Conservation (phyloP, 1,284 basidiomycete species). For the Rhodotorula sp. region DNA sequence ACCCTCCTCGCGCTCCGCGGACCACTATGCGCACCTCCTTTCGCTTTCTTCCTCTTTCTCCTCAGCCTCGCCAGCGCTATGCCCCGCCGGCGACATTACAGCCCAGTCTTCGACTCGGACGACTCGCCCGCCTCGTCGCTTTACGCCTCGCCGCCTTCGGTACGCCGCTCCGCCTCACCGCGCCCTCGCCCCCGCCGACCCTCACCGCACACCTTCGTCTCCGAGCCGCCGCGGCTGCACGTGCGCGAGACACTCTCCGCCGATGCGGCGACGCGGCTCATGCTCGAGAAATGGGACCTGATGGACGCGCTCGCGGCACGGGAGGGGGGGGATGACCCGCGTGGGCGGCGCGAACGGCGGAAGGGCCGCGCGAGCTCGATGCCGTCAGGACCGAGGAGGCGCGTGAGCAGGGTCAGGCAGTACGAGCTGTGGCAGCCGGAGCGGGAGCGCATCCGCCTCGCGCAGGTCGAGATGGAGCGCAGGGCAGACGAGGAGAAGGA, state of each 20-base stretch:
- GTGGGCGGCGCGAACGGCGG: no score
- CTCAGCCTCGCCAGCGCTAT: neutral
- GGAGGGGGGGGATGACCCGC: neutral
- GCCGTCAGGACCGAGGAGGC: neutral
- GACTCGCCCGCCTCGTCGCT: neutral
- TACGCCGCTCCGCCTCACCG: neutral
- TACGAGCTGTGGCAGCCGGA: slow-evolving; percentile 19
- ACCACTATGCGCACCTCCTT: neutral
- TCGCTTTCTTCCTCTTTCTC: neutral
- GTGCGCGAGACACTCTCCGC: slow-evolving; percentile 2
- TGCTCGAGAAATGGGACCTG: slow-evolving; percentile 28
- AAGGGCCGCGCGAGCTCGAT: neutral
- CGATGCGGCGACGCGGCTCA: slow-evolving; percentile 18
- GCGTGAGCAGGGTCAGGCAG: slow-evolving; percentile 11
- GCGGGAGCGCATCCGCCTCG: slow-evolving; percentile 14
- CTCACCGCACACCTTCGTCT: neutral
- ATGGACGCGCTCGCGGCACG: slow-evolving; percentile 11
- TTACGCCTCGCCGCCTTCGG: neutral
- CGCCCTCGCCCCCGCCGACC: neutral
- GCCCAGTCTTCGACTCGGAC: neutral
- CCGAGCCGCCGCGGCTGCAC: neutral
- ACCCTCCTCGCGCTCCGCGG: neutral
- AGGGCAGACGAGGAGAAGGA: slow-evolving; percentile 14
- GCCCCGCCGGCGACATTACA: neutral
- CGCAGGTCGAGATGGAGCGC: slow-evolving; percentile 32